These are phyloP conservation scores for Handroanthus guayacan DNA, from an alignment of 257 asterid genomes.

Conservation along the genomic window DNA sequence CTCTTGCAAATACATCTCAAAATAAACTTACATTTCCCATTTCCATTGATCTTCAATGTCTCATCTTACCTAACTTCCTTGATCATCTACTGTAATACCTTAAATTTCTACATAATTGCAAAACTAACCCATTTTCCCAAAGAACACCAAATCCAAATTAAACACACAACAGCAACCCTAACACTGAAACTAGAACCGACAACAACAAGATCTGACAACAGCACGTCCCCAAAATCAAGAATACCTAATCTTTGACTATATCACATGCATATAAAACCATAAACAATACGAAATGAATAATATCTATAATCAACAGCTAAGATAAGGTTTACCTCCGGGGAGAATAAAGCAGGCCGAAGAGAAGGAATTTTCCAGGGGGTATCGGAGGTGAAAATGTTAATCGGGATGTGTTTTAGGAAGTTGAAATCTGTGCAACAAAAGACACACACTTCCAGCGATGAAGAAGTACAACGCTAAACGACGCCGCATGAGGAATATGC, in stretches of 20 bases:
- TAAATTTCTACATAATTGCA: not conserved
- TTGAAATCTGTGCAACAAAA: conserved; percentile 28
- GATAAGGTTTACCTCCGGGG: conserved; percentile 30
- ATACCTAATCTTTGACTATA: conserved; percentile 6
- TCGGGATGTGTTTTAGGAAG: conserved; percentile 17
- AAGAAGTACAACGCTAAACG: conserved; percentile 13
- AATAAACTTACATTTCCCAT: not conserved
- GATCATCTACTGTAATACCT: too few species aligned
- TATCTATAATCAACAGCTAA: not conserved
- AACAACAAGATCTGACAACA: conserved; percentile 32
- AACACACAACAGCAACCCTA: not conserved
- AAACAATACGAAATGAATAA: not conserved
- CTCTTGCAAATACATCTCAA: conserved; percentile 10
- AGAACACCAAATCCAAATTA: not conserved
- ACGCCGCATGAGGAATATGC: conserved; percentile 33
- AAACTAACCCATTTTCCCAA: not conserved
- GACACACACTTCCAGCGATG: conserved; percentile 7
- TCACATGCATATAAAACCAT: not conserved
- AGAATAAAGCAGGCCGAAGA: not conserved
- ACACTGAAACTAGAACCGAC: conserved; percentile 2
- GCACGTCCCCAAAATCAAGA: conserved; percentile 29
- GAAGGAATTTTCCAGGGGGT: conserved; percentile 18
- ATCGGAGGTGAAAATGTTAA: conserved; percentile 29
- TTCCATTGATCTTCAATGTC: not conserved
- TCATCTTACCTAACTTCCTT: not conserved